Evolutionary conservation across 768 basidiomycete species (phyloP), one percentile per base, ranked within the genome.

Genomic region (Lactarius quietus): DNA sequence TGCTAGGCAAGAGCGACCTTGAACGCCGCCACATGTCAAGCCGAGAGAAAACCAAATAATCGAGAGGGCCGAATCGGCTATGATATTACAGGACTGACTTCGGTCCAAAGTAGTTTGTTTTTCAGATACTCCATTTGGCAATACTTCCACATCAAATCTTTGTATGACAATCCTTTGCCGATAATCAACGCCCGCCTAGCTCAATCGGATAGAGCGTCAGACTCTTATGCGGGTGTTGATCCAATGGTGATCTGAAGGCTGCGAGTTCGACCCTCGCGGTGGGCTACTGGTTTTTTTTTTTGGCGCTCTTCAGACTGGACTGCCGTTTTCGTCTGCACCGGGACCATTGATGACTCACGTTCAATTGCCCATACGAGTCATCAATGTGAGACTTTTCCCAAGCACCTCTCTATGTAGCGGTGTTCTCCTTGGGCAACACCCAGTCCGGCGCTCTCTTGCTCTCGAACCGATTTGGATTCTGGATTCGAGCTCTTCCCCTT

Each of bases 131-230:
- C 14, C 38, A 38, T 38, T 3, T 3, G 10, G 38, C 14, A 38
- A 12, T 38, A 3, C 14, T 2, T 38, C 38, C 17, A 23, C 12
- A 23, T 12, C 48, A 51, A 2, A 23, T 51, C 48, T 23, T 51
- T 51, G 48, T 51, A 51, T 26, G 48, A 14, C 23, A 26, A 51
- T 51, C 14, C 23, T 15, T 51, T 26, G 14, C 14, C 4, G 0
- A 1, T 26, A 3, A 26, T 15, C 23, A 57, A 8, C 69, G 82
- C 82, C 83, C 80, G 82, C 82, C 82, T 83, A 84, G 83, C 82
- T 84, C 83, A 83, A 83, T 83, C 81, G 82, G 82, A 83, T 84
- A 83, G 82, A 84, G 82, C 82, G 82, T 83, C 82, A 84, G 82
- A 83, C 82, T 83, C 81, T 83, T 84, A 84, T 51, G 48, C 48